Base-by-base conservation (phyloP, 345 rosid species). In the Populus nigra region DNA sequence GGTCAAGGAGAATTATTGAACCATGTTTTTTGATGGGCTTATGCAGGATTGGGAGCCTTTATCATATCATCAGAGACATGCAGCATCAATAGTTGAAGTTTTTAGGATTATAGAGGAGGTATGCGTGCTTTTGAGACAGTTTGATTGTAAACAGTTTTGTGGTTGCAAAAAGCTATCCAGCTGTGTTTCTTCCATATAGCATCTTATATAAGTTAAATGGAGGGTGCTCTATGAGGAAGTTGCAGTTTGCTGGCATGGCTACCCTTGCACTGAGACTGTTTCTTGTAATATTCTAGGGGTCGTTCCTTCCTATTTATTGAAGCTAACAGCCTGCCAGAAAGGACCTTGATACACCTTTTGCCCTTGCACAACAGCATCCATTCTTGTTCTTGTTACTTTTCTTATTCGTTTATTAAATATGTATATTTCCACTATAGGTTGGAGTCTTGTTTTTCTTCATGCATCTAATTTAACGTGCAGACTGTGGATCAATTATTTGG, bases 71-170 rank as follows among this genome's bases (percentile, higher is more conserved):
- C 96, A 96, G 79, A 91, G 86, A 70, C 97, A 92, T 79, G 93
- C 96, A 38, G 88, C 92, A 78, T 96, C 99, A 39, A 83, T 91
- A 75, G 86, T 96, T 73, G 99, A 96, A 89, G 93, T 96, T 81
- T 96, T 96, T 77, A 92, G 99, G 88, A 96, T 96, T 29, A 83
- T 96, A 69, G 99, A 96, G 85, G 98, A 96, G 99, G 99, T 96
- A 87, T 62, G 77, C 63, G 29, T 33, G 20, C 59, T 49, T 62
- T 13, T 50, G 13, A 53, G 49, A 23, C 59, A 68, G 72, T 67
- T 53, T 39, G 39, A 8, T 15, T 31, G 17, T 27, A 61, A 22
- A 43, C 62, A 47, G 18, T 59, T 22, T 65, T 41, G 69, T 65
- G 59, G 29, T 23, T 27, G 38, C 7, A 16, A 59, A 39, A 29